These are phyloP conservation scores for Entamoeba invadens DNA, from an alignment of 208 protist species.

Conservation along the genomic window DNA sequence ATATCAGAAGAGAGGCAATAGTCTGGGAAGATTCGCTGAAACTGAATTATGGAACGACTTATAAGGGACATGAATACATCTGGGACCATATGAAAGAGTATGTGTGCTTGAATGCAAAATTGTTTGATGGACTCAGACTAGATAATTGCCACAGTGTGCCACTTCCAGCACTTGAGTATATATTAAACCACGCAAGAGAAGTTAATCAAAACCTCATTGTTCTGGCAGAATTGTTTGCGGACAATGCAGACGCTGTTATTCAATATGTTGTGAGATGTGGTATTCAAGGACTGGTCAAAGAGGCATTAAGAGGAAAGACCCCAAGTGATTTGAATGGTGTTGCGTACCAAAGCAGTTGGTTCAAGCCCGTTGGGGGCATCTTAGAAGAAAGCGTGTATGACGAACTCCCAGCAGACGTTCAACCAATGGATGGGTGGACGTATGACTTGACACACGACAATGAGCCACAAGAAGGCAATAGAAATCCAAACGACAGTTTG, in stretches of 20 bases:
- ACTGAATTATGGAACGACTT: constrained; percentile 15
- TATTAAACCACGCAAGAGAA: constrained; percentile 41
- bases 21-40: constrained; percentile 59
- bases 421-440: constrained; percentile 19
- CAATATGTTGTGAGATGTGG: constrained; percentile 26
- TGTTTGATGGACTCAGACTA: constrained; percentile 51
- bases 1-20: constrained; percentile 48
- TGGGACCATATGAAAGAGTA: constrained; percentile 31
- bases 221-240: constrained; percentile 52
- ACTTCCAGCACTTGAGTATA: constrained; percentile 39
- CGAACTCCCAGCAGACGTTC: not conserved
- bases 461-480: constrained; percentile 11
- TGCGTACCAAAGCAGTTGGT: constrained; percentile 35
- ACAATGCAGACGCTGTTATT: constrained; percentile 25
- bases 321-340: constrained; percentile 21
- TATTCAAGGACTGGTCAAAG: constrained; percentile 38
- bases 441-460: constrained; percentile 53
- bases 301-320: constrained; percentile 13
- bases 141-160: constrained; percentile 57
- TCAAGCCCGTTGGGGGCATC: constrained; percentile 17
- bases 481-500: constrained; percentile 8
- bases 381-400: not conserved
- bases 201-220: constrained; percentile 41
- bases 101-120: not conserved
- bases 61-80: not conserved